A percentile compares a stretch with the other conserved stretches of the same genome.
Conservation (phyloP, 805 yeast genomes). For the Priceomyces castillae region DNA sequence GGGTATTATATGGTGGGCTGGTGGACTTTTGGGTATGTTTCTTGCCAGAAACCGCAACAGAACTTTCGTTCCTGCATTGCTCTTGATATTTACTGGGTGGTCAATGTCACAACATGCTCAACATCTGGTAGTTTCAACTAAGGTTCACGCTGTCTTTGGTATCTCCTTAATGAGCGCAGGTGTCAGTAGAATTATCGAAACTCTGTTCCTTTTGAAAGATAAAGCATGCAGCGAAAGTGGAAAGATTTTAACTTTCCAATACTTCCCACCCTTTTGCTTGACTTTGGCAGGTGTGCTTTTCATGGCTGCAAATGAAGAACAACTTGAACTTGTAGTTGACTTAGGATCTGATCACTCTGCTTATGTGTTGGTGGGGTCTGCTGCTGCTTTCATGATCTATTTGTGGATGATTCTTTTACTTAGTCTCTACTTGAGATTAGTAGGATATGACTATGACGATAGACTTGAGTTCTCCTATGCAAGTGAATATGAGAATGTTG, state of each 20-base stretch:
- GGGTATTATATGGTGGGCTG: constrained; percentile 97
- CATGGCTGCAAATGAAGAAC: constrained; percentile 94
- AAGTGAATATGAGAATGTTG: constrained; percentile 15
- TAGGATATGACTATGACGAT: constrained; percentile 43
- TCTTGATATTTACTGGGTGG: constrained; percentile 87
- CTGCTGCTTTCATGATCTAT: constrained; percentile 71
- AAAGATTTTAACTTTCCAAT: constrained; percentile 69
- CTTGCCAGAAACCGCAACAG: constrained; percentile 59
- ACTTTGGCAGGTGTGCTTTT: constrained; percentile 77
- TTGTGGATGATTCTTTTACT: constrained; percentile 64
- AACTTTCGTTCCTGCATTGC: constrained; percentile 74
- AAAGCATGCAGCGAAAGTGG: constrained; percentile 40
- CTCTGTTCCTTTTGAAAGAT: constrained; percentile 72
- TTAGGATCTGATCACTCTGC: constrained; percentile 84
- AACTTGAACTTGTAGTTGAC: constrained; percentile 63
- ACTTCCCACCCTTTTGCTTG: constrained; percentile 78
- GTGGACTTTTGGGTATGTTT: constrained; percentile 83
- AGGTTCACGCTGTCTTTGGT: constrained; percentile 87
- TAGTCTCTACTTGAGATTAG: constrained; percentile 51
- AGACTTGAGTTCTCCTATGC: constrained; percentile 15
- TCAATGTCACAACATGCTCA: constrained; percentile 92
- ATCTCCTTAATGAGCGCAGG: constrained; percentile 78
- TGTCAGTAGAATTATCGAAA: constrained; percentile 69
- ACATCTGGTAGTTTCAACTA: constrained; percentile 70
- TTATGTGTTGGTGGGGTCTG: constrained; percentile 65